A percentile compares a stretch with the other conserved stretches of the same genome.
Conservation (phyloP, 2,329 filamentous ascomycete genomes). For the Cladorrhinum sp. region DNA sequence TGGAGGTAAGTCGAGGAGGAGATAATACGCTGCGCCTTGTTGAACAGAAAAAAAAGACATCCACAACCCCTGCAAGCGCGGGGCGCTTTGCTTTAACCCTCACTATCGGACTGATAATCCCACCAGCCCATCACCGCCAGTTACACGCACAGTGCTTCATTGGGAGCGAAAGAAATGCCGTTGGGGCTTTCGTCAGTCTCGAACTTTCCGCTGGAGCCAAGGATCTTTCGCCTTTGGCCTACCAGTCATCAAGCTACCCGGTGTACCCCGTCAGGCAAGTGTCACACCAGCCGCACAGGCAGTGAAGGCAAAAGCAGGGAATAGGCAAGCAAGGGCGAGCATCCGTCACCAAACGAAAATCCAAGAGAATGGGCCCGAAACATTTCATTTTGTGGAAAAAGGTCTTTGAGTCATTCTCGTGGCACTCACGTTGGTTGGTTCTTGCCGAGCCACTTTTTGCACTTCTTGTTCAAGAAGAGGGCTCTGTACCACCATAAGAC, state of each 20-base stretch:
- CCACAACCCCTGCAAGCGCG: constrained; percentile 7
- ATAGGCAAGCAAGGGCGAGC: constrained; percentile 1
- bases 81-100: background rate
- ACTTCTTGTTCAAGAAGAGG: constrained; percentile 6
- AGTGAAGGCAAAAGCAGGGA: constrained; percentile 7
- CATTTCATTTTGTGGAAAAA: constrained; percentile 2
- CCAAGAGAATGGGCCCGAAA: constrained; percentile 8
- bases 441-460: constrained; percentile 21
- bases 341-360: constrained; percentile 1
- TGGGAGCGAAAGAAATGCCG: background rate
- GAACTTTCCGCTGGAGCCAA: background rate
- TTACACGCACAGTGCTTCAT: constrained; percentile 1
- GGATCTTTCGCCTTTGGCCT: background rate
- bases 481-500: constrained; percentile 24
- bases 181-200: constrained; percentile 3
- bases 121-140: constrained; percentile 5
- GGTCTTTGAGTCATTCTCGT: constrained; percentile 7
- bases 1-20: background rate
- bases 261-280: constrained; percentile 19
- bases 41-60: background rate
- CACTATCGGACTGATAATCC: background rate
- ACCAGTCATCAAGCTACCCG: background rate
- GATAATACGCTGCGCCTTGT: background rate
- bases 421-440: constrained; percentile 14
- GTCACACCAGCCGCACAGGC: constrained; percentile 24